A percentile compares a stretch with the other conserved stretches of the same genome.
Evolutionary conservation across 106 monocot genomes (phyloP).

Genomic region (Dendrobium huoshanense): DNA sequence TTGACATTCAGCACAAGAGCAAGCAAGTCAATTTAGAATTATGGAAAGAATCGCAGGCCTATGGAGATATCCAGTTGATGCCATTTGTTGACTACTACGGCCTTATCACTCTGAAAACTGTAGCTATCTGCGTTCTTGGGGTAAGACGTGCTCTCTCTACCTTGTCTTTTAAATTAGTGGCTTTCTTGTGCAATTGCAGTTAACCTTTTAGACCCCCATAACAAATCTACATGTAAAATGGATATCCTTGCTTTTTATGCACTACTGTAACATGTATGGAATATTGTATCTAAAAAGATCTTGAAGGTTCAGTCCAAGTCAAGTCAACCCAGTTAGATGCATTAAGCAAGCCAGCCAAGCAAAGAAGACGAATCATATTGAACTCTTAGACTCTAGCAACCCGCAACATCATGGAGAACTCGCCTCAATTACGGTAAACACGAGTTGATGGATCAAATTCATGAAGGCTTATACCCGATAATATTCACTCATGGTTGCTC

Average conservation of each 20-base stretch:
- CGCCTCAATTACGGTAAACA: no score
- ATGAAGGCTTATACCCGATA: no score
- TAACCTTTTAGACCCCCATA: neutral
- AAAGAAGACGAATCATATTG: no score
- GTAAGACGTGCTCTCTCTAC: constrained; percentile 21
- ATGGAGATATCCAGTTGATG: constrained; percentile 93
- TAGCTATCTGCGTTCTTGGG: constrained; percentile 77
- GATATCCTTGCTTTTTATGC: neutral
- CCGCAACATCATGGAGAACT: no score
- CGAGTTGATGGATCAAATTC: no score
- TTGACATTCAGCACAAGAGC: constrained; percentile 57
- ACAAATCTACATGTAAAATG: neutral
- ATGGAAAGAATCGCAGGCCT: constrained; percentile 74
- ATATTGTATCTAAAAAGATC: neutral
- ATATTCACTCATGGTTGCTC: no score
- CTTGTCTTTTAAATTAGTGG: neutral
- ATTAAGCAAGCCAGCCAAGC: no score
- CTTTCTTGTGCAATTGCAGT: neutral
- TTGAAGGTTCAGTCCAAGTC: no score
- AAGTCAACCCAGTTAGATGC: no score
- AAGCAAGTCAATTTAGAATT: constrained; percentile 74
- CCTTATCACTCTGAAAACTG: constrained; percentile 82
- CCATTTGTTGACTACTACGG: constrained; percentile 96
- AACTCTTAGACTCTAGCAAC: no score
- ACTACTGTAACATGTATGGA: neutral